phyloP scores from a whole-genome alignment of 2,329 filamentous ascomycete genomes.

The Aspergillus vadensis region DNA sequence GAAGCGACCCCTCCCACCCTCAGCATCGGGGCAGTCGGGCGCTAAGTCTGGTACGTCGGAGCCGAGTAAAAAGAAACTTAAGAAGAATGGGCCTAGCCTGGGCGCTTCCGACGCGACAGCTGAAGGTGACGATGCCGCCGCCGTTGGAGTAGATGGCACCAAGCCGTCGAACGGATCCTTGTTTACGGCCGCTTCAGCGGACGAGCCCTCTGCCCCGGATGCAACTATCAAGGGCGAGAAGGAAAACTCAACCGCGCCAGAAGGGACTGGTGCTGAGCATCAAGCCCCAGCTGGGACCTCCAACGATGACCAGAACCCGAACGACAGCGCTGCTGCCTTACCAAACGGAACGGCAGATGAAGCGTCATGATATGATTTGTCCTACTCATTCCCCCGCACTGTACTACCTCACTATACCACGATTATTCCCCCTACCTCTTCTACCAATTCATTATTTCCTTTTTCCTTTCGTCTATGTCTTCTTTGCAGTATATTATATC shows the following conservation, averaged over 20 bases:
- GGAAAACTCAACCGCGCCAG: constrained; percentile 18
- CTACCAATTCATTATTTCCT: background rate
- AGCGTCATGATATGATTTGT: constrained; percentile 36
- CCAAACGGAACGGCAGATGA: constrained; percentile 62
- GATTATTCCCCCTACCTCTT: background rate
- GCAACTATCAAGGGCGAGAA: constrained; percentile 14
- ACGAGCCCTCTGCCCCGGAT: constrained; percentile 15
- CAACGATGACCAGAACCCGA: constrained; percentile 17
- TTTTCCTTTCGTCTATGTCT: constrained; percentile 6
- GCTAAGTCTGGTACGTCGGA: constrained; percentile 34
- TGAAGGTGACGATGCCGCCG: constrained; percentile 30
- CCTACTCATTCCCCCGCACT: background rate
- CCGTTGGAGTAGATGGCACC: constrained; percentile 18
- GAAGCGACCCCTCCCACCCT: constrained; percentile 42
- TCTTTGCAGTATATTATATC: constrained; percentile 4
- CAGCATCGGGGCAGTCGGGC: constrained; percentile 24
- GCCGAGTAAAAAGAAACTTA: constrained; percentile 47
- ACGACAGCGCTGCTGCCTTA: constrained; percentile 43
- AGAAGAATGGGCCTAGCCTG: constrained; percentile 41
- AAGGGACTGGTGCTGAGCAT: constrained; percentile 17
- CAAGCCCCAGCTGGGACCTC: constrained; percentile 12
- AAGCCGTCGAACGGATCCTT: constrained; percentile 3
- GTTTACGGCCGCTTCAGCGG: constrained; percentile 34
- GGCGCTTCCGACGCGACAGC: constrained; percentile 28
- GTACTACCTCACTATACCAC: background rate